Percentiles rank a stretch among this genome's conserved stretches.
Conservation (phyloP, 495 filamentous ascomycete species). For the Penicillium coffeae region DNA sequence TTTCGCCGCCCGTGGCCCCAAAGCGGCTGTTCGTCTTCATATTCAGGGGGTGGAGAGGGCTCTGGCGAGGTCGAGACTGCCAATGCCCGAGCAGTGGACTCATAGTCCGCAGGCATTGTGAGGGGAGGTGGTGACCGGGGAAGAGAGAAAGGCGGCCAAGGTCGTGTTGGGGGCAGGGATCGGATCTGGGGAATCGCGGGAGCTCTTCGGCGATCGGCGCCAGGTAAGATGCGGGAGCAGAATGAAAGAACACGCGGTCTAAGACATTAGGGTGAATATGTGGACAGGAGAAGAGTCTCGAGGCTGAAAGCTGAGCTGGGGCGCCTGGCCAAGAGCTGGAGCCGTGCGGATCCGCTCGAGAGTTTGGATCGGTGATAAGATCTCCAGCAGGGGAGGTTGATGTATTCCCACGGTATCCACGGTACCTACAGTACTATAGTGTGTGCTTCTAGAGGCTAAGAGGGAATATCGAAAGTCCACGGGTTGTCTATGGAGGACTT, state of each 20-base stretch:
- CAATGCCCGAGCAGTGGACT: constrained; percentile 61
- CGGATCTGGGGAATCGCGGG: constrained; percentile 1
- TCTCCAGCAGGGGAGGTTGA: too few relatives aligned
- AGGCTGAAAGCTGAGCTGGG: too few relatives aligned
- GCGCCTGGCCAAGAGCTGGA: too few relatives aligned
- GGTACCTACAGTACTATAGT: too few relatives aligned
- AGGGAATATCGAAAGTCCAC: too few relatives aligned
- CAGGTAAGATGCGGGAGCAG: constrained; percentile 3
- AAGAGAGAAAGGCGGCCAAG: neutral
- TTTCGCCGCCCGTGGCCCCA: constrained; percentile 40
- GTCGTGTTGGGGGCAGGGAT: constrained; percentile 3
- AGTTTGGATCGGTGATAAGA: too few relatives aligned
- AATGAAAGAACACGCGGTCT: neutral
- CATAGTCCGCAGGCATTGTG: constrained; percentile 55
- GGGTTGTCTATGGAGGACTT: too few relatives aligned
- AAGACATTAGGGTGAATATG: neutral
- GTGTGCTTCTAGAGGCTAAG: too few relatives aligned
- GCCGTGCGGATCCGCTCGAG: too few relatives aligned
- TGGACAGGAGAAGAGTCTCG: neutral
- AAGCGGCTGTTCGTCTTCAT: constrained; percentile 39
- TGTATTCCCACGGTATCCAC: too few relatives aligned
- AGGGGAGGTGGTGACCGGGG: constrained; percentile 4
- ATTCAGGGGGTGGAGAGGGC: constrained; percentile 23
- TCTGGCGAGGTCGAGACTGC: constrained; percentile 55
- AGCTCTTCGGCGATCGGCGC: constrained; percentile 9